These are phyloP conservation scores for Staphylotrichum longicolle DNA, from an alignment of 495 filamentous ascomycete species.

Conservation along the genomic window DNA sequence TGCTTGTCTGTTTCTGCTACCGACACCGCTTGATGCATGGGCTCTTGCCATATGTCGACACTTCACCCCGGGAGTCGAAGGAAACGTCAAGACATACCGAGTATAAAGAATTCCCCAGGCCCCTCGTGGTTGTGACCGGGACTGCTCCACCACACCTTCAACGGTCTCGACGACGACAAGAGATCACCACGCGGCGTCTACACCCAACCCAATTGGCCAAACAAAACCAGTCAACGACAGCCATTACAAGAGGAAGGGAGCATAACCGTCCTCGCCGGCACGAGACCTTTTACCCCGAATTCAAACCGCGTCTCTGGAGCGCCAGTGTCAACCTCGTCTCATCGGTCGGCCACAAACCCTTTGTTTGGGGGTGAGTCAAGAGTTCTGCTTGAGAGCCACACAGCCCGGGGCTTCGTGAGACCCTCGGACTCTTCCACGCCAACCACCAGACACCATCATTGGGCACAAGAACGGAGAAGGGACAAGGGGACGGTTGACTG, in stretches of 20 bases:
- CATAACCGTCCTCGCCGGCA: neutral
- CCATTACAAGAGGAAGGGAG: neutral
- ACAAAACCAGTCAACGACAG: neutral
- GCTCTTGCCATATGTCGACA: slow-evolving; percentile 7
- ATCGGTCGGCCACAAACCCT: neutral
- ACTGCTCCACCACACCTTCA: slow-evolving; percentile 3
- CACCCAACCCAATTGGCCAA: neutral
- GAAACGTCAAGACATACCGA: neutral
- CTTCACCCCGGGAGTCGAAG: slow-evolving; percentile 5
- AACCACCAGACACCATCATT: too few relatives aligned
- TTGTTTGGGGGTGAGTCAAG: slow-evolving; percentile 2
- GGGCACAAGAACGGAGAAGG: neutral
- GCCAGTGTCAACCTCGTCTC: neutral
- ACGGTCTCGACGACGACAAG: neutral
- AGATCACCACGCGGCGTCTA: neutral
- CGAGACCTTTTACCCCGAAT: neutral
- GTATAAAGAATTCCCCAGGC: slow-evolving; percentile 11
- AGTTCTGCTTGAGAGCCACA: too few relatives aligned
- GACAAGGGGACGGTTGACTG: neutral
- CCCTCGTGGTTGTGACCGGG: neutral
- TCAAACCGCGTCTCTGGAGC: slow-evolving; percentile 11
- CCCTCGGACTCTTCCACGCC: too few relatives aligned
- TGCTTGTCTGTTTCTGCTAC: neutral
- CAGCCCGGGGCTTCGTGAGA: too few relatives aligned
- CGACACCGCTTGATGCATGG: slow-evolving; percentile 26